phyloP scores from a whole-genome alignment of 306 rosid genomes.

The Sesbania bispinosa region DNA sequence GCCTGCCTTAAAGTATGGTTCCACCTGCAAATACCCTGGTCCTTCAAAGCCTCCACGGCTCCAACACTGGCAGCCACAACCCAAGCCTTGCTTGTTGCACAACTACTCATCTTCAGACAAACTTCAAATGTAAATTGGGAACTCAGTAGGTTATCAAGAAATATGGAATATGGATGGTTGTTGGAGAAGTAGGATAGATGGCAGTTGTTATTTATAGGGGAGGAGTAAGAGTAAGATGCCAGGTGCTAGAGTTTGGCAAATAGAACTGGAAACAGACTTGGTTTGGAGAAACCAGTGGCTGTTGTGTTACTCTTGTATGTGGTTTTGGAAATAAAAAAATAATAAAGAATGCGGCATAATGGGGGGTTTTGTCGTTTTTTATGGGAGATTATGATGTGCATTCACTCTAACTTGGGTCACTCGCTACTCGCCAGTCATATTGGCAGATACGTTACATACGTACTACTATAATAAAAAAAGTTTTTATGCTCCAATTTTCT shows the following conservation, averaged over 20 bases:
- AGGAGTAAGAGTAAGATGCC: background rate
- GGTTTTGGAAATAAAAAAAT: background rate
- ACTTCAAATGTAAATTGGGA: background rate
- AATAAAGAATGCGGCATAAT: too few species aligned
- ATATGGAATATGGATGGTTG: background rate
- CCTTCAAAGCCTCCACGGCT: conserved; percentile 42
- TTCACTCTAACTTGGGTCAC: background rate
- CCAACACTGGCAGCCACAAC: conserved; percentile 34
- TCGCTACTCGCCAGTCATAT: background rate
- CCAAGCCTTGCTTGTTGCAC: conserved; percentile 30
- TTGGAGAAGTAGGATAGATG: background rate
- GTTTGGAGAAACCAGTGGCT: conserved; percentile 1
- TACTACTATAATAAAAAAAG: too few species aligned
- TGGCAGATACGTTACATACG: background rate
- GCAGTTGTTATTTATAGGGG: background rate
- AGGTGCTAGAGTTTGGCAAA: background rate
- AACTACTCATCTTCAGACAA: conserved; percentile 18
- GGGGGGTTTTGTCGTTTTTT: too few species aligned
- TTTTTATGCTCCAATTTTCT: background rate
- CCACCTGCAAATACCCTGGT: conserved; percentile 55
- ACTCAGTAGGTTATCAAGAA: background rate
- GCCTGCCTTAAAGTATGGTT: conserved; percentile 28
- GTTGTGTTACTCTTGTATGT: background rate
- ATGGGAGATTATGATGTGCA: too few species aligned
- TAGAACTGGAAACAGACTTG: background rate